Percentiles rank a stretch among this genome's conserved stretches.
phyloP scores from a whole-genome alignment of 176 grass and related monocot species.

The Eremochloa ophiuroides region DNA sequence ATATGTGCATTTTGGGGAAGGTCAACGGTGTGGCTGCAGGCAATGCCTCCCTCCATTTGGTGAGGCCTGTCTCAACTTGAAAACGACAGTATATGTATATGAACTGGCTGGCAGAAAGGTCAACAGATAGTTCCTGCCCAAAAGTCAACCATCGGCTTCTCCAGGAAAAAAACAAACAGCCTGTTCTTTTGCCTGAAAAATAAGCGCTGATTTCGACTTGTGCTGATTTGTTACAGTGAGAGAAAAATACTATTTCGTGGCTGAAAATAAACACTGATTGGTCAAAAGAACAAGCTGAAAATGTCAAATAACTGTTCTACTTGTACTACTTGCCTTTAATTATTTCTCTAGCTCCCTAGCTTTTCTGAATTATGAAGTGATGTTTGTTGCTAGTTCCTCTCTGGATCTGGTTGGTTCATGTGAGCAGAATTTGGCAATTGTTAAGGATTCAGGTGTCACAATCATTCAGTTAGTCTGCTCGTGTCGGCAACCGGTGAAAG shows the following conservation, averaged over 20 bases:
- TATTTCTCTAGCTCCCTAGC: neutral
- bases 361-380: too few relatives aligned
- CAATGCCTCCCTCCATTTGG: neutral
- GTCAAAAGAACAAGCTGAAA: too few relatives aligned
- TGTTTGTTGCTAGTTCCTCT: too few relatives aligned
- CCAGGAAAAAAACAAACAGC: too few relatives aligned
- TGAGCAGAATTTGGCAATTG: neutral
- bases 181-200: too few relatives aligned
- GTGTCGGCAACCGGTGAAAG: neutral
- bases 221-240: too few relatives aligned
- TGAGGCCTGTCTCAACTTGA: neutral
- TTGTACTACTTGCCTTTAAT: neutral
- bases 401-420: too few relatives aligned
- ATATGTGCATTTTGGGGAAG: neutral
- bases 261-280: too few relatives aligned
- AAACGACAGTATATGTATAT: too few relatives aligned
- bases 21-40: conserved; percentile 12
- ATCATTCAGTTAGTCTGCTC: conserved; percentile 4
- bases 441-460: neutral
- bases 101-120: conserved; percentile 4
- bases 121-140: neutral
- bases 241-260: too few relatives aligned
- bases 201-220: too few relatives aligned
- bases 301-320: neutral
- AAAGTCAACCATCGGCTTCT: too few relatives aligned